Conservation (phyloP, 2,329 filamentous ascomycete genomes). For the Rhinocladiella mackenziei region DNA sequence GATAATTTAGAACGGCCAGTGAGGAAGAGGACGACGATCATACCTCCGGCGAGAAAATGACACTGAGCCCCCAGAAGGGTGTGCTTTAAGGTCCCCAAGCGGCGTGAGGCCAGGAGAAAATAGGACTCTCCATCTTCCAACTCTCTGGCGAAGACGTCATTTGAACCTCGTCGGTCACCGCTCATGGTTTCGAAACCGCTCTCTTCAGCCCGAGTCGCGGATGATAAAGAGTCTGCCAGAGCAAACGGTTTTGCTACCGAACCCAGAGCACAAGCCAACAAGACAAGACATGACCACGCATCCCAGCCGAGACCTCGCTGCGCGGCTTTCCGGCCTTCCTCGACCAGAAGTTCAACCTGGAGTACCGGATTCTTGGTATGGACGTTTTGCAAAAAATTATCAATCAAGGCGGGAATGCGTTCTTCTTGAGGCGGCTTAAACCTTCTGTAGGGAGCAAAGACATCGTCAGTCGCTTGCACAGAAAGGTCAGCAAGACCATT, state of each 20-base stretch:
- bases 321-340: constrained; percentile 27
- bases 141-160: neutral
- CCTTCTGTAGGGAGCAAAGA: constrained; percentile 8
- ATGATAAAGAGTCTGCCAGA: neutral
- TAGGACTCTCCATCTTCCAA: constrained; percentile 31
- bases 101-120: constrained; percentile 33
- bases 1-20: too few species aligned
- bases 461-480: constrained; percentile 1
- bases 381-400: constrained; percentile 34
- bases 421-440: constrained; percentile 28
- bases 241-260: constrained; percentile 31
- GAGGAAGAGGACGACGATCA: neutral
- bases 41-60: constrained; percentile 40
- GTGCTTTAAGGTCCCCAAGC: constrained; percentile 32
- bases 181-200: neutral
- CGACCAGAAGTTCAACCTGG: constrained; percentile 31
- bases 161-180: neutral
- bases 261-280: constrained; percentile 34
- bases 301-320: constrained; percentile 35
- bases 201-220: constrained; percentile 1
- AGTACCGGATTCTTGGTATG: constrained; percentile 40
- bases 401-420: constrained; percentile 32
- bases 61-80: constrained; percentile 38
- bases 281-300: constrained; percentile 34
- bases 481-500: constrained; percentile 1